Percentiles rank a stretch among this genome's conserved stretches.
Evolutionary conservation across 805 yeast genomes (phyloP).

Genomic region (Candida sakaeoensis): DNA sequence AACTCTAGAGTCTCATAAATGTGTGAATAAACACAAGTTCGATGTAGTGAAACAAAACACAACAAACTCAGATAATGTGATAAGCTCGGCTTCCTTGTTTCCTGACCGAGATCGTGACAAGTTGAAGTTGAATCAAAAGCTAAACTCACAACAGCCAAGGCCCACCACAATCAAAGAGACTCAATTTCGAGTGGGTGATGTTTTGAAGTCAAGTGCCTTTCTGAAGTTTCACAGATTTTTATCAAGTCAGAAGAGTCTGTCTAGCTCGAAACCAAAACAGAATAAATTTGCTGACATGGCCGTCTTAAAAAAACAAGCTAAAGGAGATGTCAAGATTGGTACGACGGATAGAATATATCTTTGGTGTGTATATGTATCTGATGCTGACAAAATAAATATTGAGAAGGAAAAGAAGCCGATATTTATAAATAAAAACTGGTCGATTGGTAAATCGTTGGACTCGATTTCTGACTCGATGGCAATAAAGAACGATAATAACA

Average conservation of each 20-base stretch:
- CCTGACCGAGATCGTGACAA: slow-evolving; percentile 48
- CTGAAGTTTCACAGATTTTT: slow-evolving; percentile 25
- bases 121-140: slow-evolving; percentile 27
- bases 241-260: slow-evolving; percentile 17
- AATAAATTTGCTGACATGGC: slow-evolving; percentile 26
- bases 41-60: slow-evolving; percentile 1
- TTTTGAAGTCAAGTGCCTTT: slow-evolving; percentile 22
- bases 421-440: slow-evolving; percentile 54
- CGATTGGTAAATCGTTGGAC: slow-evolving; percentile 57
- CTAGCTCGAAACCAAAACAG: slow-evolving; percentile 3
- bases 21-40: slow-evolving; percentile 18
- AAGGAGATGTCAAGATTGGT: slow-evolving; percentile 48
- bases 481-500: slow-evolving; percentile 49
- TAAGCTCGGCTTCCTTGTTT: slow-evolving; percentile 46
- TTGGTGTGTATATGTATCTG: slow-evolving; percentile 40
- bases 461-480: slow-evolving; percentile 44
- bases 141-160: slow-evolving; percentile 14
- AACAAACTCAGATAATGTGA: slow-evolving; percentile 12
- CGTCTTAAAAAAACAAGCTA: slow-evolving; percentile 43
- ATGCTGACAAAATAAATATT: slow-evolving; percentile 19
- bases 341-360: slow-evolving; percentile 45
- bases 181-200: slow-evolving; percentile 28
- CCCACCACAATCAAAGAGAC: slow-evolving; percentile 25
- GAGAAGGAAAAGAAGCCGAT: slow-evolving; percentile 30
- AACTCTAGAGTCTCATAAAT: slow-evolving; percentile 27